Conservation (phyloP, 2,329 filamentous ascomycete species). For the Microdochium paspali region DNA sequence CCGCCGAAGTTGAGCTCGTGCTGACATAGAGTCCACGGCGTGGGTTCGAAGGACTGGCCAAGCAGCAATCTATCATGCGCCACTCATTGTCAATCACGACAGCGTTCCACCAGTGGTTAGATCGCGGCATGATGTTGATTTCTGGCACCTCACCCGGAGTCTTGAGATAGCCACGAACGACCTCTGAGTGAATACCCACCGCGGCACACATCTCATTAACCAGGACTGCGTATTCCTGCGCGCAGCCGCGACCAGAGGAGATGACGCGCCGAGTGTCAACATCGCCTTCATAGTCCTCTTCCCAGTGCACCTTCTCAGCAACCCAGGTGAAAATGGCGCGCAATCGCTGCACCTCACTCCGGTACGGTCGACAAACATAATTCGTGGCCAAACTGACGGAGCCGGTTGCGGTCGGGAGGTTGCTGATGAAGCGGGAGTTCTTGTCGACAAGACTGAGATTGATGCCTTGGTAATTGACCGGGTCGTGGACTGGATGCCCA, state of each 20-base stretch:
- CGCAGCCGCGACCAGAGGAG: conserved; percentile 72
- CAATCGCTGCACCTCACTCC: conserved; percentile 85
- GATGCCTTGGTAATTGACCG: conserved; percentile 69
- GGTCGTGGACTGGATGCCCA: conserved; percentile 71
- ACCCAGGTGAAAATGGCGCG: conserved; percentile 97
- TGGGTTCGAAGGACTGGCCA: conserved; percentile 87
- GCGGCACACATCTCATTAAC: conserved; percentile 91
- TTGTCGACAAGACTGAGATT: conserved; percentile 90
- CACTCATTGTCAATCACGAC: conserved; percentile 90
- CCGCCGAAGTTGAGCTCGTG: conserved; percentile 58
- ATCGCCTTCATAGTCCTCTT: conserved; percentile 84
- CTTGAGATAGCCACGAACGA: conserved; percentile 86
- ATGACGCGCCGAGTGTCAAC: conserved; percentile 78
- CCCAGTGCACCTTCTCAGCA: conserved; percentile 89
- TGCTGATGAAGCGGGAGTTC: conserved; percentile 82
- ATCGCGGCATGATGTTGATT: conserved; percentile 68
- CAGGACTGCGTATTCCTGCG: conserved; percentile 80
- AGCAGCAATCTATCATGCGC: conserved; percentile 90
- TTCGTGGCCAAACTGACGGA: conserved; percentile 76
- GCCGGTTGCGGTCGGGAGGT: conserved; percentile 72
- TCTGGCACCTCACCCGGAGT: conserved; percentile 77
- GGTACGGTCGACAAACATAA: conserved; percentile 88
- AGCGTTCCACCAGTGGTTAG: conserved; percentile 98
- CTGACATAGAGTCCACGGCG: conserved; percentile 69
- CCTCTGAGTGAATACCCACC: conserved; percentile 78